Evolutionary conservation across 208 protist genomes (phyloP).

Genomic region (Crithidia brevicula): DNA sequence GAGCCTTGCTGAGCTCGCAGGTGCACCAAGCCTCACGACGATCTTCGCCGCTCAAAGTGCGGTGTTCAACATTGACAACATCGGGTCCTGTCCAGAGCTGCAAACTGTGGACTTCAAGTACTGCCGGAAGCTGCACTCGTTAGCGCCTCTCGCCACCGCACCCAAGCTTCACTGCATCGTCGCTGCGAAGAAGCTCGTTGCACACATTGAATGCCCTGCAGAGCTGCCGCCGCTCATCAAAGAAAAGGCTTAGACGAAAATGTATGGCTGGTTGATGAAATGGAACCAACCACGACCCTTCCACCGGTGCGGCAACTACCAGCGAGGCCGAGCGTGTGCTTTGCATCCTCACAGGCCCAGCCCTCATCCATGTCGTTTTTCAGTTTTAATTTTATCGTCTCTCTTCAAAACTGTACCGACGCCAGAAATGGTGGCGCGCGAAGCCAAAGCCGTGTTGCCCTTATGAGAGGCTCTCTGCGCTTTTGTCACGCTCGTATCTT

Average conservation of each 20-base stretch:
- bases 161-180: not conserved
- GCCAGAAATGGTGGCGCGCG: too few relatives aligned
- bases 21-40: not conserved
- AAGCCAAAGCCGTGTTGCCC: not conserved
- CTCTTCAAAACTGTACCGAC: not conserved
- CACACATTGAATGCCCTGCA: not conserved
- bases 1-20: not conserved
- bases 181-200: constrained; percentile 3
- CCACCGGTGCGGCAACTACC: too few relatives aligned
- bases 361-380: not conserved
- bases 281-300: too few relatives aligned
- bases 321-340: too few relatives aligned
- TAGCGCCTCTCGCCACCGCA: not conserved
- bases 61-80: constrained; percentile 5
- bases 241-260: too few relatives aligned
- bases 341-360: not conserved
- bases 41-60: not conserved
- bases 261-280: not conserved
- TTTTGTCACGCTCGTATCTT: constrained; percentile 6
- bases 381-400: not conserved
- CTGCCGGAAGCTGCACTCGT: not conserved
- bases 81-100: not conserved
- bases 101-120: constrained; percentile 6
- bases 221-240: constrained; percentile 8
- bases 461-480: too few relatives aligned